phyloP scores from a whole-genome alignment of 2,329 filamentous ascomycete species.

The Onygena corvina region DNA sequence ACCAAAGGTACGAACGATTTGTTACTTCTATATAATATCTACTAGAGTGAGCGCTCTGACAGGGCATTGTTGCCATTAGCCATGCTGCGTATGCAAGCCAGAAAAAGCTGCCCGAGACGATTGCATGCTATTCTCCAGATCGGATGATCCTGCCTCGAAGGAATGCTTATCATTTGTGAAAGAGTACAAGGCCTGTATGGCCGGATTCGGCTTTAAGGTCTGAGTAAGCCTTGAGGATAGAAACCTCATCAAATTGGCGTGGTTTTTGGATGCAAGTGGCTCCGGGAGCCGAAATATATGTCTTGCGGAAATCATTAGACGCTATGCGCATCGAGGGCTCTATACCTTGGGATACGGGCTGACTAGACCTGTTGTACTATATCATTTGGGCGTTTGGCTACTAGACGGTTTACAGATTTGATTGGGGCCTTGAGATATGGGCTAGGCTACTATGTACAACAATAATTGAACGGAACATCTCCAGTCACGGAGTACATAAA shows the following conservation, averaged over 20 bases:
- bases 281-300: no score
- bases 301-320: no score
- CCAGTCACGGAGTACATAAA: no score
- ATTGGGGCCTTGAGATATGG: not conserved
- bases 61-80: conserved; percentile 40
- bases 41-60: not conserved
- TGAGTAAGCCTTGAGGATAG: conserved; percentile 15
- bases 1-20: not conserved
- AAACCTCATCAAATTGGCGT: no score
- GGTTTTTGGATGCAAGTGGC: no score
- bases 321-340: no score
- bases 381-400: not conserved
- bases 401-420: not conserved
- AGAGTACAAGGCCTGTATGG: conserved; percentile 85
- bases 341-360: no score
- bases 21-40: not conserved
- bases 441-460: not conserved
- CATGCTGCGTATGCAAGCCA: conserved; percentile 94
- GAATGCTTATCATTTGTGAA: conserved; percentile 76
- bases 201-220: conserved; percentile 73
- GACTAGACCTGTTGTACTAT: not conserved
- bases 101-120: conserved; percentile 89
- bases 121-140: conserved; percentile 94
- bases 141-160: conserved; percentile 59
- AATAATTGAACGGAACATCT: not conserved